Base-by-base conservation (phyloP, 495 filamentous ascomycete genomes). In the Amphirosellinia nigrospora region DNA sequence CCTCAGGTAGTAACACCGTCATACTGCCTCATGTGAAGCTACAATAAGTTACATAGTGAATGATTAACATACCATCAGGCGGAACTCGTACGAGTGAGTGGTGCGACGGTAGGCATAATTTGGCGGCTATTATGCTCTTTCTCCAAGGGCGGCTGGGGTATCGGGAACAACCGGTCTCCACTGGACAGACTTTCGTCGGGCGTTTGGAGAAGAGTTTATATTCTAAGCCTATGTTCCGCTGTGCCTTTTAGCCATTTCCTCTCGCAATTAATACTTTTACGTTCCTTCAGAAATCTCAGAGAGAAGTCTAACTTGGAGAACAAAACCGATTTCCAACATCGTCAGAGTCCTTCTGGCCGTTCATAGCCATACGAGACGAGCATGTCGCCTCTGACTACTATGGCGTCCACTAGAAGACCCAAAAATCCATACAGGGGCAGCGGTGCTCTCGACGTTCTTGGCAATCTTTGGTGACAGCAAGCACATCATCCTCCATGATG, bases 81-180 rank as follows among this genome's bases (percentile, higher is more conserved):
- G 43, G 8, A 64, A 65, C 63, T 65, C 45, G 45, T 65, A 52
- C 34, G 63, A 65, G 13, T 16, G 26, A 53, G 63, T 65, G 63
- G 63, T 65, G 34, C 21, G 63, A 65, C n/a, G n/a, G 46, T 39
- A 48, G 30, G 63, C 32, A 21, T 19, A n/a, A 59, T 53, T 10
- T 46, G 28, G 64, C 52, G 64, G 64, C 64, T 67, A 67, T 45
- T 58, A n/a, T 58, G 9, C 21, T 59, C 52, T 26, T 26, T 58
- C 50, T 32, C 23, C 64, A 59, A 41, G 30, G 32, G 9, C 15
- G 16, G 38, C 53, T 56, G 64, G 64, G 50, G 64, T 67, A 59
- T 38, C 64, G 64, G 64, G n/a, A 58, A 56, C 64, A 67, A 67
- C 64, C 64, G 64, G 64, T 34, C 64, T 34, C 52, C 64, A 58